Evolutionary conservation across 2,329 filamentous ascomycete species (phyloP).

Genomic region (Alternaria infectoria): DNA sequence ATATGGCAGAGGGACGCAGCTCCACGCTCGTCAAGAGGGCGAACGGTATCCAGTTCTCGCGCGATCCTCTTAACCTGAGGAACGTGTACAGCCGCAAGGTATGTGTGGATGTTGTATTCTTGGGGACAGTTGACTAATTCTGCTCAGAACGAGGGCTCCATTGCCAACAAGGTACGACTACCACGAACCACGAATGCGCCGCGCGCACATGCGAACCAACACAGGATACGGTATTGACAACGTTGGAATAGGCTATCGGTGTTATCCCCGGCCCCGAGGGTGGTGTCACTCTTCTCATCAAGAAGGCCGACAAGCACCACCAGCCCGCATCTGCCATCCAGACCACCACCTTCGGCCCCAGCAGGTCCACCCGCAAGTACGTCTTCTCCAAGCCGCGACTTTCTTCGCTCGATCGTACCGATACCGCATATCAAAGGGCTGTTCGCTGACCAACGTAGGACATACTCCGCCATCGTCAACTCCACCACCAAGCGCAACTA

Average conservation of each 20-base stretch:
- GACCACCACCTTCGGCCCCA: slow-evolving; percentile 72
- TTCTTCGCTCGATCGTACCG: not conserved
- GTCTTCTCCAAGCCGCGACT: slow-evolving; percentile 43
- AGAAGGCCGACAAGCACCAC: slow-evolving; percentile 76
- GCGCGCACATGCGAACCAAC: not conserved
- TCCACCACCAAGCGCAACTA: slow-evolving; percentile 83
- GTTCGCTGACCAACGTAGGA: slow-evolving; percentile 54
- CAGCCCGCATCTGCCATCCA: slow-evolving; percentile 73
- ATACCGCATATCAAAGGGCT: not conserved
- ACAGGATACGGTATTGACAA: slow-evolving; percentile 11
- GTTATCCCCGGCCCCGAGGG: slow-evolving; percentile 77
- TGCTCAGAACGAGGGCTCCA: slow-evolving; percentile 82
- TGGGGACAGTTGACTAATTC: slow-evolving; percentile 30
- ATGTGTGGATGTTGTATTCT: slow-evolving; percentile 29
- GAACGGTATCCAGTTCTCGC: slow-evolving; percentile 88
- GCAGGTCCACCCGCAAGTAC: slow-evolving; percentile 81
- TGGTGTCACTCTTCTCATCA: slow-evolving; percentile 80
- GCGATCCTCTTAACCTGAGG: slow-evolving; percentile 89
- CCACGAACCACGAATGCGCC: slow-evolving; percentile 15
- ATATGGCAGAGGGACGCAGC: slow-evolving; percentile 77
- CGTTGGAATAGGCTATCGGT: slow-evolving; percentile 73
- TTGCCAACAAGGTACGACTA: slow-evolving; percentile 82
- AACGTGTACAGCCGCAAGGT: slow-evolving; percentile 95
- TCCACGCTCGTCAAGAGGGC: slow-evolving; percentile 90
- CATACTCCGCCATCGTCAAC: slow-evolving; percentile 88